A percentile compares a stretch with the other conserved stretches of the same genome.
Evolutionary conservation across 208 protist genomes (phyloP).

Genomic region (Angomonas desouzai): DNA sequence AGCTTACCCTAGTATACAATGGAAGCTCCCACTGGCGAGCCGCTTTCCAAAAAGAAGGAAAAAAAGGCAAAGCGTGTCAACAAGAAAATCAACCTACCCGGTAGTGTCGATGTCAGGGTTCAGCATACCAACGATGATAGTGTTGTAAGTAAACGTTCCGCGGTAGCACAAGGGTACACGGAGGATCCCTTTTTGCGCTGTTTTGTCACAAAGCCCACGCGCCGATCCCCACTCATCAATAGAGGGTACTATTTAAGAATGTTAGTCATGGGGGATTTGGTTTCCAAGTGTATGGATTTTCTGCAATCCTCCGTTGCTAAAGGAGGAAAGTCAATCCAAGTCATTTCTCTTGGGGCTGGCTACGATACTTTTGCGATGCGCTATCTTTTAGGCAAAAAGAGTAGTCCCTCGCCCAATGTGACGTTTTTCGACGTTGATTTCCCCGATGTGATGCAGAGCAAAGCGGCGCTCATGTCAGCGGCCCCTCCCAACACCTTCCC

Average conservation of each 20-base stretch:
- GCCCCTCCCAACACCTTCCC: constrained; percentile 56
- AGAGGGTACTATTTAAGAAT: constrained; percentile 88
- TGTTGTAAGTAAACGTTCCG: constrained; percentile 87
- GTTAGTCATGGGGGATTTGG: constrained; percentile 70
- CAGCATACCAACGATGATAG: constrained; percentile 92
- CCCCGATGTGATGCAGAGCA: constrained; percentile 67
- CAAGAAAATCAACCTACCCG: constrained; percentile 34
- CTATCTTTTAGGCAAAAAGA: constrained; percentile 18
- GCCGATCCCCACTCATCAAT: constrained; percentile 86
- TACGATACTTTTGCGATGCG: constrained; percentile 86
- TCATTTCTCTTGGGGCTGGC: constrained; percentile 83
- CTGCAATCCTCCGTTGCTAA: background rate
- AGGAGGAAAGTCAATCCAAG: constrained; percentile 42
- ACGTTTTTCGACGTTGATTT: constrained; percentile 85
- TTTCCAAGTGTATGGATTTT: constrained; percentile 31
- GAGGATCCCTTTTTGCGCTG: constrained; percentile 66
- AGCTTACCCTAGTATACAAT: background rate
- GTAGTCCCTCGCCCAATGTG: constrained; percentile 17
- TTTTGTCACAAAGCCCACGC: constrained; percentile 79
- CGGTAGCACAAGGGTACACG: constrained; percentile 67
- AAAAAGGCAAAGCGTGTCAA: constrained; percentile 52
- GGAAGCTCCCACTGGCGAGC: background rate
- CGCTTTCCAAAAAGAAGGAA: constrained; percentile 38
- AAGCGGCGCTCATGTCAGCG: constrained; percentile 58
- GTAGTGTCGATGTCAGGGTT: constrained; percentile 68